Conservation (phyloP, 1,284 basidiomycete genomes). For the Ustilago sp. region DNA sequence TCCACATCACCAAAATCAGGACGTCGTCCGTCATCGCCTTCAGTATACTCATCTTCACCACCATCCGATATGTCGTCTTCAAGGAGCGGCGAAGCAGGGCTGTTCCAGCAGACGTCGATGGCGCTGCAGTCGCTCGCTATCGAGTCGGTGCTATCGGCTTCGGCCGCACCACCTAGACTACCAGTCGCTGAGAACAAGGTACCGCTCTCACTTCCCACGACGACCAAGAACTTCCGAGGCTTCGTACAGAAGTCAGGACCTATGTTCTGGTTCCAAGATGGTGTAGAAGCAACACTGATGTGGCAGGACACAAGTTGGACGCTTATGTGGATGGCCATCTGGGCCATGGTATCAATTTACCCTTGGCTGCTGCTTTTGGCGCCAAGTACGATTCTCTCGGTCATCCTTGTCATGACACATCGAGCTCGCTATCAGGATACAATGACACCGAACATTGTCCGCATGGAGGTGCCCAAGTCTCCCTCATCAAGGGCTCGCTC, state of each 20-base stretch:
- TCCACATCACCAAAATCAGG: slow-evolving; percentile 18
- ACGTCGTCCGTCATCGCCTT: slow-evolving; percentile 32
- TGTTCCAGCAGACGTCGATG: slow-evolving; percentile 53
- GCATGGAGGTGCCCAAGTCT: slow-evolving; percentile 36
- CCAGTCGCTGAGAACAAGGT: slow-evolving; percentile 65
- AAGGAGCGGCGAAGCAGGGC: background rate
- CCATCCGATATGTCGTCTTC: slow-evolving; percentile 27
- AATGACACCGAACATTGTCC: slow-evolving; percentile 39
- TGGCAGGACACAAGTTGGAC: slow-evolving; percentile 69
- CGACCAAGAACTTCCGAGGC: slow-evolving; percentile 66
- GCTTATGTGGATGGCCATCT: slow-evolving; percentile 68
- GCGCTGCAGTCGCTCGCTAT: slow-evolving; percentile 57
- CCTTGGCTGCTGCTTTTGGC: slow-evolving; percentile 62
- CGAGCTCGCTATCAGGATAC: slow-evolving; percentile 52
- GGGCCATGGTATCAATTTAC: slow-evolving; percentile 63
- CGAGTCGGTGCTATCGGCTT: slow-evolving; percentile 59
- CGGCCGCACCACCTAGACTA: slow-evolving; percentile 58
- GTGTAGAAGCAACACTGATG: slow-evolving; percentile 64
- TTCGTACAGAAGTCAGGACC: slow-evolving; percentile 68
- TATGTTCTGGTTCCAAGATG: slow-evolving; percentile 68
- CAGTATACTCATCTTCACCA: slow-evolving; percentile 14
- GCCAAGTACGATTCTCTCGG: slow-evolving; percentile 59
- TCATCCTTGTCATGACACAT: slow-evolving; percentile 64
- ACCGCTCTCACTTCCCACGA: slow-evolving; percentile 62
- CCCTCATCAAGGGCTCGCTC: slow-evolving; percentile 27